Evolutionary conservation across 1,139 yeast species (phyloP).

Genomic region (Hanseniaspora uvarum): DNA sequence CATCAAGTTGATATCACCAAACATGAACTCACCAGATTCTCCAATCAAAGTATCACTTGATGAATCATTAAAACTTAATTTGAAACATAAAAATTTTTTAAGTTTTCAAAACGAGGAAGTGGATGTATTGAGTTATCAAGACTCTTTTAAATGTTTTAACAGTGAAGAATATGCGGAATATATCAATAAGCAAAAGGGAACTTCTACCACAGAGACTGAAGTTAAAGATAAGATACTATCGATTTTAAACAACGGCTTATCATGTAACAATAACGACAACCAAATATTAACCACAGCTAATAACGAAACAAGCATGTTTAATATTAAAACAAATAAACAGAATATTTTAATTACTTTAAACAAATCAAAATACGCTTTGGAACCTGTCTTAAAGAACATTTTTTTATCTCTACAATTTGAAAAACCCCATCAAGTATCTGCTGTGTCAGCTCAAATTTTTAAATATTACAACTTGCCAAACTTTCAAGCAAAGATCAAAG

Average conservation of each 20-base stretch:
- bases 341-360: neutral
- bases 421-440: neutral
- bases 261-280: neutral
- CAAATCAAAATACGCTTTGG: neutral
- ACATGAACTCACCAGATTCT: neutral
- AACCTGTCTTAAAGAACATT: neutral
- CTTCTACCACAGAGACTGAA: neutral
- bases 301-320: neutral
- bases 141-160: neutral
- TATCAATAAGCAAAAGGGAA: neutral
- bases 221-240: neutral
- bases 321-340: conserved; percentile 8
- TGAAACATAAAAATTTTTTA: neutral
- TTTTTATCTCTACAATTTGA: neutral
- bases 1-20: conserved; percentile 1
- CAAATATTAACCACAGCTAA: neutral
- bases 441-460: conserved; percentile 5
- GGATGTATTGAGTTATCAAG: neutral
- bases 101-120: neutral
- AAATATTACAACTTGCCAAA: neutral
- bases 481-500: neutral
- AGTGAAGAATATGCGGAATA: neutral
- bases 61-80: neutral
- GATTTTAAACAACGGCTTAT: neutral
- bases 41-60: neutral